phyloP scores from a whole-genome alignment of 2,329 filamentous ascomycete genomes.

The Cadophora malorum region DNA sequence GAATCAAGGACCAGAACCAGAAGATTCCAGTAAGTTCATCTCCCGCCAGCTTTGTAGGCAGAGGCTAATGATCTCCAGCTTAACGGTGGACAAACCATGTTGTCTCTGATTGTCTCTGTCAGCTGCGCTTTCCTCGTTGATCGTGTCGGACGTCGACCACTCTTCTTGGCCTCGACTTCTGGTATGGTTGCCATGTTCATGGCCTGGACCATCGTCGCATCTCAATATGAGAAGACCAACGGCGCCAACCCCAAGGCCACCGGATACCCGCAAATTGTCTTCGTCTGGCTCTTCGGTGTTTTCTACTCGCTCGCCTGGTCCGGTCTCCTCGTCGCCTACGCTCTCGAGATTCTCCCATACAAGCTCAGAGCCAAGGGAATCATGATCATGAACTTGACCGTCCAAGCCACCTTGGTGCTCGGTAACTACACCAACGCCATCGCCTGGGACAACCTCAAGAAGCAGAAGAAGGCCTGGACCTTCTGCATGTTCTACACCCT shows the following conservation, averaged over 20 bases:
- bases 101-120: conserved; percentile 62
- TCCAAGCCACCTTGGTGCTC: conserved; percentile 66
- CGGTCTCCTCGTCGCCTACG: conserved; percentile 60
- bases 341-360: conserved; percentile 59
- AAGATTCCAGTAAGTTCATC: conserved; percentile 51
- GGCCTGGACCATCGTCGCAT: conserved; percentile 56
- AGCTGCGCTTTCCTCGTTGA: conserved; percentile 61
- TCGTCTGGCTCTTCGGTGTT: conserved; percentile 57
- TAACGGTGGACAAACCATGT: conserved; percentile 45
- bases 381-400: conserved; percentile 69
- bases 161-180: conserved; percentile 53
- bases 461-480: conserved; percentile 59
- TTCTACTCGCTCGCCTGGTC: conserved; percentile 64
- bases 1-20: conserved; percentile 53
- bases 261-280: conserved; percentile 51
- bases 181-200: conserved; percentile 54
- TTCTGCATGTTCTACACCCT: conserved; percentile 71
- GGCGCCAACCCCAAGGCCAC: conserved; percentile 45
- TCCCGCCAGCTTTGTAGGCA: background rate
- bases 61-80: conserved; percentile 25
- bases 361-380: conserved; percentile 51
- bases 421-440: conserved; percentile 69
- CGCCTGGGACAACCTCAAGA: conserved; percentile 64
- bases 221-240: conserved; percentile 51
- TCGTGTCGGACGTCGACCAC: conserved; percentile 59